These are phyloP conservation scores for Catunica adiposa DNA, from an alignment of 2,329 filamentous ascomycete species.

Conservation along the genomic window DNA sequence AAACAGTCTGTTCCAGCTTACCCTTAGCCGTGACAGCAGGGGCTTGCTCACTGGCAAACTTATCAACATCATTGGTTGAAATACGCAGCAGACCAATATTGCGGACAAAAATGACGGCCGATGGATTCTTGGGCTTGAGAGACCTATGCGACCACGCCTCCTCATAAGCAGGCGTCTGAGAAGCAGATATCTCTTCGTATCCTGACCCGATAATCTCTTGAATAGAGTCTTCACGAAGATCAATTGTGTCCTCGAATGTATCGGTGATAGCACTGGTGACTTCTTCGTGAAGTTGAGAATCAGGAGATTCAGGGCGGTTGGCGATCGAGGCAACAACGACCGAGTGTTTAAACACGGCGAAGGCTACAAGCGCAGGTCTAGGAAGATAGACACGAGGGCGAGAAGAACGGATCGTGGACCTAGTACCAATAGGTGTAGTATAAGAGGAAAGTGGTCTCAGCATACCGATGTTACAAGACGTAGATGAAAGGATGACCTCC, in stretches of 20 bases:
- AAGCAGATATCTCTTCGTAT: conserved; percentile 33
- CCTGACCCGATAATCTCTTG: conserved; percentile 49
- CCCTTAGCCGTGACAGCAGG: conserved; percentile 62
- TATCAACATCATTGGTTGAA: conserved; percentile 40
- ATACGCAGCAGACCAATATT: conserved; percentile 46
- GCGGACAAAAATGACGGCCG: conserved; percentile 44
- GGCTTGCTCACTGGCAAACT: conserved; percentile 39
- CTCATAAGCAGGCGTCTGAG: conserved; percentile 24
- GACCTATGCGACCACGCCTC: conserved; percentile 34
- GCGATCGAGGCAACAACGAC: conserved; percentile 62
- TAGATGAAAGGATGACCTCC: conserved; percentile 47
- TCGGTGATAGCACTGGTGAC: conserved; percentile 41
- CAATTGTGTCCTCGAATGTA: conserved; percentile 73
- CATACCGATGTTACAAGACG: conserved; percentile 41
- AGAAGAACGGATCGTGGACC: conserved; percentile 23
- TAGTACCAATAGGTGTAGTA: conserved; percentile 31
- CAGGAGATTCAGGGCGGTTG: conserved; percentile 50
- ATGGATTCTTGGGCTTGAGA: conserved; percentile 42
- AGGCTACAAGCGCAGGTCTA: conserved; percentile 62
- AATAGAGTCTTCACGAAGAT: conserved; percentile 50
- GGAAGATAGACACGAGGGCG: conserved; percentile 61
- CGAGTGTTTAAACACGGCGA: conserved; percentile 63
- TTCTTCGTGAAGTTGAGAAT: conserved; percentile 57
- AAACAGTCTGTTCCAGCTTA: conserved; percentile 87
- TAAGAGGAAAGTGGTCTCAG: conserved; percentile 53